Evolutionary conservation across 2,329 filamentous ascomycete species (phyloP).

Genomic region (Ploettnerulaceae sp.): DNA sequence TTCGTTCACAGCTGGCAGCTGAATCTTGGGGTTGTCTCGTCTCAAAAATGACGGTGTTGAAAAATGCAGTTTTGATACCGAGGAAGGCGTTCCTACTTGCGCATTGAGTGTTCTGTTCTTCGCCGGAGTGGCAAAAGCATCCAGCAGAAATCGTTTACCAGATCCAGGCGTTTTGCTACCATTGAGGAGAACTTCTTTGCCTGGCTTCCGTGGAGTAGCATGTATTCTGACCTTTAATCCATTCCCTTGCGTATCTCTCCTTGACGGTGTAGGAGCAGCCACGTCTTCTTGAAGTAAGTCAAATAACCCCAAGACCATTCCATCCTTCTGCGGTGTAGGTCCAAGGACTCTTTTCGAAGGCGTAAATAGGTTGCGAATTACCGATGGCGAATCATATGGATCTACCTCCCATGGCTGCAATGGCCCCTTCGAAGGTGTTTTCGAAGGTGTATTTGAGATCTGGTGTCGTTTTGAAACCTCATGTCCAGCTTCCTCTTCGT

Average conservation of each 20-base stretch:
- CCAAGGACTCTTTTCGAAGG: conserved; percentile 59
- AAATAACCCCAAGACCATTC: conserved; percentile 71
- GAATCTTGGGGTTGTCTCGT: conserved; percentile 40
- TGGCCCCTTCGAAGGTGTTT: conserved; percentile 39
- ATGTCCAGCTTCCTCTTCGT: conserved; percentile 34
- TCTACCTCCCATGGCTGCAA: conserved; percentile 38
- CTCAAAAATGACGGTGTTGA: conserved; percentile 68
- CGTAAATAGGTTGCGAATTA: conserved; percentile 55
- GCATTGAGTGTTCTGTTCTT: conserved; percentile 43
- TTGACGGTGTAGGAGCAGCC: conserved; percentile 41
- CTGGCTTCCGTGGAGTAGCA: conserved; percentile 37
- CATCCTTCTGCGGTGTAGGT: conserved; percentile 76
- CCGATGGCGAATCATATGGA: conserved; percentile 50
- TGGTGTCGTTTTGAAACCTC: conserved; percentile 51
- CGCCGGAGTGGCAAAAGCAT: conserved; percentile 62
- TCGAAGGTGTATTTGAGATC: conserved; percentile 38
- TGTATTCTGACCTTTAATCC: conserved; percentile 28
- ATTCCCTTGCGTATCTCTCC: conserved; percentile 23
- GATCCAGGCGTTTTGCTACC: conserved; percentile 43
- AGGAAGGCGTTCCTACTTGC: conserved; percentile 42
- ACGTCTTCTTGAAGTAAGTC: conserved; percentile 55
- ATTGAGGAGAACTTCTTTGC: conserved; percentile 13
- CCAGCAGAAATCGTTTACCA: conserved; percentile 56
- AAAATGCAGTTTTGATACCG: conserved; percentile 53
- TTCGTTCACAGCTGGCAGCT: conserved; percentile 52